phyloP scores from a whole-genome alignment of 2,329 filamentous ascomycete species.

The Aureobasidium sp. region DNA sequence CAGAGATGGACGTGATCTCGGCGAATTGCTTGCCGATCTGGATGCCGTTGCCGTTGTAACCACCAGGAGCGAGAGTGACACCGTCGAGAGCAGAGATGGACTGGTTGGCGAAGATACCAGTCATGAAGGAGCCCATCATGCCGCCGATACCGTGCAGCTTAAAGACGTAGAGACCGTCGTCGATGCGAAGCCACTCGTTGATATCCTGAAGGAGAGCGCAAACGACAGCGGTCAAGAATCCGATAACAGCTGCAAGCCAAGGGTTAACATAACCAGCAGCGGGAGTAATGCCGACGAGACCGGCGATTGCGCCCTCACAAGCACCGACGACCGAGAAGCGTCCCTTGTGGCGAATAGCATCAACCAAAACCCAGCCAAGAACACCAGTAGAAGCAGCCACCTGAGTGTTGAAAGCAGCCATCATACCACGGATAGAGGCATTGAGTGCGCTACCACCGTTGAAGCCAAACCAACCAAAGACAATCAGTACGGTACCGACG shows the following conservation, averaged over 20 bases:
- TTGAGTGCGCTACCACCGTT: conserved; percentile 52
- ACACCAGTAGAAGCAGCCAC: conserved; percentile 48
- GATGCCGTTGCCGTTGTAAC: conserved; percentile 48
- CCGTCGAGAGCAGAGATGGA: conserved; percentile 46
- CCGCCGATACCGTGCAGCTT: conserved; percentile 53
- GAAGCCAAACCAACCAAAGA: conserved; percentile 51
- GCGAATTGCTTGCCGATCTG: conserved; percentile 52
- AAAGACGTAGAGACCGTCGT: conserved; percentile 55
- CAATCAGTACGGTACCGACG: conserved; percentile 45
- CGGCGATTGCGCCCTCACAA: conserved; percentile 52
- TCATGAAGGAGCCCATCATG: conserved; percentile 52
- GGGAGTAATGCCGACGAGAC: conserved; percentile 44
- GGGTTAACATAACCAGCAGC: conserved; percentile 39
- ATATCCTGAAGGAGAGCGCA: conserved; percentile 46
- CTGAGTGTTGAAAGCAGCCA: conserved; percentile 53
- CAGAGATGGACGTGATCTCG: conserved; percentile 48
- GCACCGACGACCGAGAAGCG: conserved; percentile 51
- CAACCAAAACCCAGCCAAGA: conserved; percentile 49
- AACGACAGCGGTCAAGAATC: conserved; percentile 48
- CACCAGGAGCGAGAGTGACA: conserved; percentile 40
- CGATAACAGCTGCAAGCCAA: conserved; percentile 51
- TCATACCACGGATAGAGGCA: conserved; percentile 46
- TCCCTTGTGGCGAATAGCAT: conserved; percentile 46
- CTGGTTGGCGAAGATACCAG: conserved; percentile 50
- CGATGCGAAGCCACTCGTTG: conserved; percentile 49